Percentiles rank a stretch among this genome's conserved stretches.
Conservation (phyloP, 257 asterid genomes). For the Forsythia viridissima region DNA sequence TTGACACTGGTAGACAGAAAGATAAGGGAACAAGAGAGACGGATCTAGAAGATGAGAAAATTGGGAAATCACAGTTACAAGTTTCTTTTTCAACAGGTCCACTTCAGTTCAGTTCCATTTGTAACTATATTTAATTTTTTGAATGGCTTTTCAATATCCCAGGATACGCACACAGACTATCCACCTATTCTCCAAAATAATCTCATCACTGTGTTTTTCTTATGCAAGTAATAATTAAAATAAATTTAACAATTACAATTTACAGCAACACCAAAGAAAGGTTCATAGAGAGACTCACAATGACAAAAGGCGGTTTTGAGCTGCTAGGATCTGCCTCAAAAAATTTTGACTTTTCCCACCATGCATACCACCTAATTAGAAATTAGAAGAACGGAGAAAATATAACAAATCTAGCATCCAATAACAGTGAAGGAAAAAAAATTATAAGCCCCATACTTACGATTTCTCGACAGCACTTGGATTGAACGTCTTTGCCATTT, state of each 20-base stretch:
- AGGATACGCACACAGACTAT: not conserved
- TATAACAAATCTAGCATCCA: not conserved
- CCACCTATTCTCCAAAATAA: not conserved
- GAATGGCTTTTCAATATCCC: not conserved
- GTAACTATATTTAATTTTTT: not conserved
- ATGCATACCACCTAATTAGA: conserved; percentile 79
- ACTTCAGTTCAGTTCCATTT: not conserved
- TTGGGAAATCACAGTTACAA: not conserved
- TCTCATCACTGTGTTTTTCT: not conserved
- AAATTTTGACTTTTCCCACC: conserved; percentile 95
- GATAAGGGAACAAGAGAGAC: not conserved
- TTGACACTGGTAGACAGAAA: not conserved
- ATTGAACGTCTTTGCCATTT: conserved; percentile 82
- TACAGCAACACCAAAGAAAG: not conserved
- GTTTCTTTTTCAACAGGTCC: conserved; percentile 1
- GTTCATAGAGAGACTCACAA: conserved; percentile 59
- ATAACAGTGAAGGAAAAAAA: not conserved
- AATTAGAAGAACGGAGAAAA: conserved; percentile 5
- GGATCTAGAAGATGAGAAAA: not conserved
- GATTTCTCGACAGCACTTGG: conserved; percentile 84
- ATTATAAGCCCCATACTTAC: conserved; percentile 40
- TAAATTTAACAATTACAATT: not conserved
- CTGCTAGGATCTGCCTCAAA: conserved; percentile 81
- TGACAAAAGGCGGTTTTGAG: conserved; percentile 78
- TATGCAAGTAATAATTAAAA: not conserved